These are phyloP conservation scores for Podospora comata DNA, from an alignment of 495 filamentous ascomycete species.

Conservation along the genomic window DNA sequence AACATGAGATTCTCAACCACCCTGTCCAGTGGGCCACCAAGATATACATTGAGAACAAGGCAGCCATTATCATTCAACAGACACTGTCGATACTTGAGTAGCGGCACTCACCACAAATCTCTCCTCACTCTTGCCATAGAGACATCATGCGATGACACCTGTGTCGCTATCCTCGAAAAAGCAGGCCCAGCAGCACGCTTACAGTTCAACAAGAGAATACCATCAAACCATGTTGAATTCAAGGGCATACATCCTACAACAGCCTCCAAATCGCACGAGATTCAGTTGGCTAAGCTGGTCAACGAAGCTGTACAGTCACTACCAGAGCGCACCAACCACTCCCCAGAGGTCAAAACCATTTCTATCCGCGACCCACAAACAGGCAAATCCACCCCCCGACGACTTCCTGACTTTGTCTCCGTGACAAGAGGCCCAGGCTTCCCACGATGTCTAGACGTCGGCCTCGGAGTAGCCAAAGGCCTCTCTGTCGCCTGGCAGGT, in stretches of 20 bases:
- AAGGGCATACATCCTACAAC: conserved; percentile 74
- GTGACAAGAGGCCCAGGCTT: conserved; percentile 92
- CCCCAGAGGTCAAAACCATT: not conserved
- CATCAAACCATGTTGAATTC: conserved; percentile 66
- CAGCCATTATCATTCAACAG: not conserved
- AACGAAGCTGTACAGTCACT: conserved; percentile 57
- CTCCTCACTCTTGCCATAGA: conserved; percentile 85
- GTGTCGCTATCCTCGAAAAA: conserved; percentile 76
- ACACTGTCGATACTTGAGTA: not conserved
- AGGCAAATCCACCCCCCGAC: conserved; percentile 27
- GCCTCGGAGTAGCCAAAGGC: conserved; percentile 83
- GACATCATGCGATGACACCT: conserved; percentile 96
- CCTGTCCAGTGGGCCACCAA: not conserved
- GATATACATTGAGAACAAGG: not conserved
- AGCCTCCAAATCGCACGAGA: conserved; percentile 69
- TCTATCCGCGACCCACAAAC: conserved; percentile 1
- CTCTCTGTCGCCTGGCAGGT: conserved; percentile 78
- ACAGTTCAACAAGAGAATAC: conserved; percentile 78
- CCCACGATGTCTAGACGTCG: conserved; percentile 66
- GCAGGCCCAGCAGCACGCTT: conserved; percentile 48
- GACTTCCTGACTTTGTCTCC: conserved; percentile 73
- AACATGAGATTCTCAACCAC: not conserved
- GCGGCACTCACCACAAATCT: conserved; percentile 14
- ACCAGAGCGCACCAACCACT: conserved; percentile 31
- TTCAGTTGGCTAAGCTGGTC: conserved; percentile 63